Conservation (phyloP, 169 alveolate species). For the Sarcocystis neurona region DNA sequence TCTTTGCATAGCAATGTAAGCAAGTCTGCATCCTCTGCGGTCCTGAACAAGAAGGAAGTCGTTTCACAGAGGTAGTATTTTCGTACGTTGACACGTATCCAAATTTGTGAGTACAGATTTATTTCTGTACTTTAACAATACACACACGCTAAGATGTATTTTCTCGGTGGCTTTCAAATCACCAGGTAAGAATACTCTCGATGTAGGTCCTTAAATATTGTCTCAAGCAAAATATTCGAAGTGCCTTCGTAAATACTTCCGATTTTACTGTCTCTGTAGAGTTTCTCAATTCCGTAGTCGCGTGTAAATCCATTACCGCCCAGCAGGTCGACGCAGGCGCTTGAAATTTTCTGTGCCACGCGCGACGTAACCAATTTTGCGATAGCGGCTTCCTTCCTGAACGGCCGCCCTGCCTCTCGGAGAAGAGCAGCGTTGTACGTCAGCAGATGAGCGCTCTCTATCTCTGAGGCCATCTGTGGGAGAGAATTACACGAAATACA, state of each 20-base stretch:
- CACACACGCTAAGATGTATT: too few relatives aligned
- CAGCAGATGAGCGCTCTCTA: conserved; percentile 46
- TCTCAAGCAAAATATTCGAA: conserved; percentile 29
- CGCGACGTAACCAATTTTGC: conserved; percentile 36
- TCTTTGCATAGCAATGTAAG: too few relatives aligned
- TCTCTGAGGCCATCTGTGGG: conserved; percentile 52
- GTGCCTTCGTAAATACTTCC: conserved; percentile 54
- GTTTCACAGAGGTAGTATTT: too few relatives aligned
- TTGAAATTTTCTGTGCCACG: conserved; percentile 22
- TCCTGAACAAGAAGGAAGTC: too few relatives aligned
- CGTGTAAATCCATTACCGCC: conserved; percentile 41
- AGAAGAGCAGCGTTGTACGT: conserved; percentile 48
- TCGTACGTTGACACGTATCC: too few relatives aligned
- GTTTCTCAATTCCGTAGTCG: conserved; percentile 49
- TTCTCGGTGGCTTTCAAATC: too few relatives aligned
- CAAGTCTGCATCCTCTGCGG: too few relatives aligned
- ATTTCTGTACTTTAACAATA: too few relatives aligned
- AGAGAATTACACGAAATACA: not conserved
- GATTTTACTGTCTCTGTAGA: conserved; percentile 48
- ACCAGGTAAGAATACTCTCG: too few relatives aligned
- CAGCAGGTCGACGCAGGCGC: conserved; percentile 27
- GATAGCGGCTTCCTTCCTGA: conserved; percentile 33
- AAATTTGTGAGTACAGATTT: too few relatives aligned
- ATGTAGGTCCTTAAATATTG: not conserved
- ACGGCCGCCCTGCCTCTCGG: not conserved